These are phyloP conservation scores for Oropetium thomaeum DNA, from an alignment of 176 grass and related monocot species.

Conservation along the genomic window DNA sequence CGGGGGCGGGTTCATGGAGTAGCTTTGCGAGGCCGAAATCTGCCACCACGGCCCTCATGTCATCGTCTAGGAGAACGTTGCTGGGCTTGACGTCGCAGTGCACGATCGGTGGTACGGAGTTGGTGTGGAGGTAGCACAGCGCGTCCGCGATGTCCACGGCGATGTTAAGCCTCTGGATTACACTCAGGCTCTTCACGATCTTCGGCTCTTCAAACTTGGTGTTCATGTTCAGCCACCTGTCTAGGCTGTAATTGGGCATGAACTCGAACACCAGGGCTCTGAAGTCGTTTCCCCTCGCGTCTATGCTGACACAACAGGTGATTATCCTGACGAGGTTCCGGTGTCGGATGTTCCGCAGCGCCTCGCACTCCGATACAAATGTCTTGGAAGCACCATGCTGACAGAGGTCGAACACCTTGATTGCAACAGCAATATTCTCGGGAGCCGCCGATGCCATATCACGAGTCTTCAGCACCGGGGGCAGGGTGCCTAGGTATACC, in stretches of 20 bases:
- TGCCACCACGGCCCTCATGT: constrained; percentile 50
- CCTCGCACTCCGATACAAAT: constrained; percentile 46
- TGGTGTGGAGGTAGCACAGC: constrained; percentile 40
- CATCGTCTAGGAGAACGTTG: constrained; percentile 44
- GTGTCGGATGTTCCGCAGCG: constrained; percentile 27
- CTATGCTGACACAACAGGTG: constrained; percentile 35
- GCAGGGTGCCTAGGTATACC: constrained; percentile 38
- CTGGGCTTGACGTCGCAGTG: constrained; percentile 51
- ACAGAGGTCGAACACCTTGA: constrained; percentile 46
- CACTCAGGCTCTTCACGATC: neutral
- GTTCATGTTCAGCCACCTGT: constrained; percentile 43
- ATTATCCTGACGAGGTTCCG: constrained; percentile 46
- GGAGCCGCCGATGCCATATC: too few relatives aligned
- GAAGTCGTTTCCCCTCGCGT: constrained; percentile 42
- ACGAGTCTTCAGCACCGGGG: neutral
- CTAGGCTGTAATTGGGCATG: constrained; percentile 51
- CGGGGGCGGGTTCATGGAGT: too few relatives aligned
- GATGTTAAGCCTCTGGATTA: constrained; percentile 34
- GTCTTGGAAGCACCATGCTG: constrained; percentile 38
- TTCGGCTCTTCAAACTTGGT: neutral
- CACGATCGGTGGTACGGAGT: constrained; percentile 1
- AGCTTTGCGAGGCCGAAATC: too few relatives aligned
- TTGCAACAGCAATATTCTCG: too few relatives aligned
- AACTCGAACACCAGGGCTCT: constrained; percentile 41
- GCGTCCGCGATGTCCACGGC: constrained; percentile 33